phyloP scores from a whole-genome alignment of 169 alveolate genomes.

The Perkinsus marinus region DNA sequence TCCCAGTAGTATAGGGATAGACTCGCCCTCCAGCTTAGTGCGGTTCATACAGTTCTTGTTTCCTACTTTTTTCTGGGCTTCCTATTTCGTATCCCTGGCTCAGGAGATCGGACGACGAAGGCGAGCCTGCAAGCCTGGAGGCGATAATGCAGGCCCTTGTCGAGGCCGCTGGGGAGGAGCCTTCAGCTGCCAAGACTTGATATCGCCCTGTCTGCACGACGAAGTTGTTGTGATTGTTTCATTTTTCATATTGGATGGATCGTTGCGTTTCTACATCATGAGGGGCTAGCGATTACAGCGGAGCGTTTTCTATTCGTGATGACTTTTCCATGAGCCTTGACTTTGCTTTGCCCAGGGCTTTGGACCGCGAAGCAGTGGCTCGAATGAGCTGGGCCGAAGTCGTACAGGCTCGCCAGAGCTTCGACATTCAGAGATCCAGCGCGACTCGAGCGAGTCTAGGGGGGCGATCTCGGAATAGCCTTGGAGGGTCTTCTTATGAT shows the following conservation, averaged over 20 bases:
- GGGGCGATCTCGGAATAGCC: no score
- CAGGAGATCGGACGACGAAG: not conserved
- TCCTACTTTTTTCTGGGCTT: no score
- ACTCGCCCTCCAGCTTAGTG: no score
- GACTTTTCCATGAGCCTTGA: not conserved
- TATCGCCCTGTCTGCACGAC: no score
- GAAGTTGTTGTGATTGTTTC: not conserved
- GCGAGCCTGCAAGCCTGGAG: not conserved
- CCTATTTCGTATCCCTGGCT: not conserved
- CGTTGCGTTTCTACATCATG: no score
- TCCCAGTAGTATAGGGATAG: no score
- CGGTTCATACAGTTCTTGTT: no score
- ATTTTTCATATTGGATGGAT: not conserved
- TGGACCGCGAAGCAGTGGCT: not conserved
- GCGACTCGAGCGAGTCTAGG: not conserved
- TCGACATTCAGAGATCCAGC: not conserved
- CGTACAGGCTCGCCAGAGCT: not conserved
- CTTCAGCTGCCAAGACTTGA: not conserved
- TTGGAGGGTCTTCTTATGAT: no score
- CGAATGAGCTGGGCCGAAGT: not conserved
- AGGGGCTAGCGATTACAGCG: no score
- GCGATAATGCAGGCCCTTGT: not conserved
- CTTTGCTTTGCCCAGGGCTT: not conserved
- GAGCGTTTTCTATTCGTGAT: no score
- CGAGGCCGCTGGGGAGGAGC: not conserved